These are phyloP conservation scores for Acmispon strigosus DNA, from an alignment of 306 rosid species.

Conservation along the genomic window DNA sequence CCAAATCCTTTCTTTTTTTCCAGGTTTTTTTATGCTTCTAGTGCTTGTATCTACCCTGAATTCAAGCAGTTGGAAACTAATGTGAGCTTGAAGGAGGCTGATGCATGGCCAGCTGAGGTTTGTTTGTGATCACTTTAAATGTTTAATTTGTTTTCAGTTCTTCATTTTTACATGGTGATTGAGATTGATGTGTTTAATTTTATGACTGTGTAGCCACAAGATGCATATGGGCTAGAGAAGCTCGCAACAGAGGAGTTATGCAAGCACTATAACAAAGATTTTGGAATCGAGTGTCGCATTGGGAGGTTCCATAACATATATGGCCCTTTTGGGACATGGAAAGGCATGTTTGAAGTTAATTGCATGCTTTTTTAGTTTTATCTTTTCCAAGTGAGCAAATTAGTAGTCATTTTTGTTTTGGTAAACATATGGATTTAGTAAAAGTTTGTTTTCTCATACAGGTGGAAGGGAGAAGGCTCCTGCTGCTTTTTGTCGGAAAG, in stretches of 20 bases:
- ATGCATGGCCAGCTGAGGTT: conserved; percentile 99
- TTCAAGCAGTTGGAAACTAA: conserved; percentile 92
- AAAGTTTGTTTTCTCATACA: conserved; percentile 26
- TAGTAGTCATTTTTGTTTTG: not conserved
- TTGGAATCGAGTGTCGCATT: conserved; percentile 90
- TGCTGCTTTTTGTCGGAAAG: conserved; percentile 97
- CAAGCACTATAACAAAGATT: conserved; percentile 93
- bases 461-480: conserved; percentile 99
- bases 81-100: conserved; percentile 97
- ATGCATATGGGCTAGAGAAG: conserved; percentile 98
- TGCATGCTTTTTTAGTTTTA: conserved; percentile 1
- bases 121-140: conserved; percentile 14
- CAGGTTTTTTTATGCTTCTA: conserved; percentile 97
- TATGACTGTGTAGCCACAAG: conserved; percentile 72
- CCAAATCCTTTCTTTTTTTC: not conserved
- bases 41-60: conserved; percentile 98
- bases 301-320: conserved; percentile 98
- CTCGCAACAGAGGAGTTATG: conserved; percentile 99
- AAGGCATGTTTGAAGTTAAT: conserved; percentile 46
- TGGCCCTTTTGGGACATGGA: conserved; percentile 99
- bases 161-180: not conserved
- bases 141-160: not conserved
- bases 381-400: not conserved
- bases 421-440: conserved; percentile 10
- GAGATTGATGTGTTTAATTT: conserved; percentile 19